These are phyloP conservation scores for Acanthamoeba sp. DNA, from an alignment of 208 protist genomes.

Conservation along the genomic window DNA sequence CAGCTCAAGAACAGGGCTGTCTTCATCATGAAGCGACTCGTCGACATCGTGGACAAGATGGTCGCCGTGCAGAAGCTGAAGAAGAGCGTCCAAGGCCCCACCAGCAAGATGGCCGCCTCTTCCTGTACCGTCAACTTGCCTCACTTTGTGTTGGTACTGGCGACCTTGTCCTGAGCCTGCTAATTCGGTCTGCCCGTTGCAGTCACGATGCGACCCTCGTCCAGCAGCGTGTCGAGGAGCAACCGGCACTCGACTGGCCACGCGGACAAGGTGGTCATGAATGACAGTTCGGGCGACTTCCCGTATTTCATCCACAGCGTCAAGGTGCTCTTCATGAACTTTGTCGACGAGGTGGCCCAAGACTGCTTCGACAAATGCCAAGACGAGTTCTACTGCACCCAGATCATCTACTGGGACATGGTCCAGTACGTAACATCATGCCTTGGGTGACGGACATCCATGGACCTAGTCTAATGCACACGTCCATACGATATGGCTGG, in stretches of 20 bases:
- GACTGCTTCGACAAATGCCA: constrained; percentile 52
- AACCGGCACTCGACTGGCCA: constrained; percentile 11
- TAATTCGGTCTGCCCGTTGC: no score
- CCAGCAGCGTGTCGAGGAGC: background rate
- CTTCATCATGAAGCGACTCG: constrained; percentile 12
- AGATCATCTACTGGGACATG: constrained; percentile 72
- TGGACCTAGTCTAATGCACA: no score
- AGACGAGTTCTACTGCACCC: constrained; percentile 71
- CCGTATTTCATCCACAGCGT: constrained; percentile 51
- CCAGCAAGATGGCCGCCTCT: background rate
- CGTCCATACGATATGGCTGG: background rate
- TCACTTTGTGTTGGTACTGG: no score
- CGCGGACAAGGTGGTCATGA: background rate
- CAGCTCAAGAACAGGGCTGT: constrained; percentile 23
- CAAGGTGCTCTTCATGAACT: constrained; percentile 51
- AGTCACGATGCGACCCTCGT: background rate
- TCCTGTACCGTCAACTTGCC: background rate
- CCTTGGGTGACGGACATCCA: no score
- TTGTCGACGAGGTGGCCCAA: constrained; percentile 45
- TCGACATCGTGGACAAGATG: constrained; percentile 56
- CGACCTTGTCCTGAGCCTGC: background rate
- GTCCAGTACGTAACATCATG: background rate
- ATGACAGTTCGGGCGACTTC: background rate
- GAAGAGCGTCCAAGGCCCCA: background rate
- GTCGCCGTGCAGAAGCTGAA: constrained; percentile 2